A percentile compares a stretch with the other conserved stretches of the same genome.
phyloP scores from a whole-genome alignment of 139 green algal genomes.

The Chlamydomonas sp. region DNA sequence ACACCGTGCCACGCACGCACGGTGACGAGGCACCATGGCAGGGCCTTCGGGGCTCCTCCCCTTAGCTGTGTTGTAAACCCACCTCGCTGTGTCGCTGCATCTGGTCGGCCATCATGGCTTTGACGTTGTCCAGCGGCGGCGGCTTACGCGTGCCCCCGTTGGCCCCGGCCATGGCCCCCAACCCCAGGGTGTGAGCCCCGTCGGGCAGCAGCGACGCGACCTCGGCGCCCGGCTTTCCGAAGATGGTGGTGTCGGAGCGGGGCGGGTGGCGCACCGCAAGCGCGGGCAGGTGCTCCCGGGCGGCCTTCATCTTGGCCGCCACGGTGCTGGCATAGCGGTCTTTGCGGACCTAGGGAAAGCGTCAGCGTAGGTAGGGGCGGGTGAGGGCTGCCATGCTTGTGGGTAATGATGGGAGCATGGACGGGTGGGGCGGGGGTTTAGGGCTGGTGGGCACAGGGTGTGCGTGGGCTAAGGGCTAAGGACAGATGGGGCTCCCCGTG shows the following conservation, averaged over 20 bases:
- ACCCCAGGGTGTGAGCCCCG: background rate
- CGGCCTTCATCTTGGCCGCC: slow-evolving; percentile 60
- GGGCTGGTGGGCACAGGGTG: background rate
- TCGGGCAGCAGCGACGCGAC: slow-evolving; percentile 44
- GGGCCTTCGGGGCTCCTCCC: no score
- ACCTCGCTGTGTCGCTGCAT: slow-evolving; percentile 44
- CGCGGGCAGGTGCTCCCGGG: slow-evolving; percentile 51
- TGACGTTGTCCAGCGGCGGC: slow-evolving; percentile 42
- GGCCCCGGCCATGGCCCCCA: no score
- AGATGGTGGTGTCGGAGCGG: slow-evolving; percentile 48
- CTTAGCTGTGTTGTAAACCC: background rate
- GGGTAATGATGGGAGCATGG: background rate
- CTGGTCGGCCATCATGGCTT: slow-evolving; percentile 38
- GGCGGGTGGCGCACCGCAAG: slow-evolving; percentile 44
- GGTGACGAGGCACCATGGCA: no score
- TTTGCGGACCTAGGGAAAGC: slow-evolving; percentile 38
- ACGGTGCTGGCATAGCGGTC: slow-evolving; percentile 47
- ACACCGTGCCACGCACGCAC: no score
- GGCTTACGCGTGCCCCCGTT: no score
- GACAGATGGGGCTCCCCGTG: background rate
- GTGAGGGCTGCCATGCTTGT: no score
- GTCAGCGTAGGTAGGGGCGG: no score
- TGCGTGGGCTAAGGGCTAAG: background rate
- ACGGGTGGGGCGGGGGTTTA: background rate
- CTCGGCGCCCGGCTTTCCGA: slow-evolving; percentile 33